Evolutionary conservation across 768 basidiomycete species (phyloP), one percentile per base, ranked within the genome.

Genomic region (Suillus weaverae): DNA sequence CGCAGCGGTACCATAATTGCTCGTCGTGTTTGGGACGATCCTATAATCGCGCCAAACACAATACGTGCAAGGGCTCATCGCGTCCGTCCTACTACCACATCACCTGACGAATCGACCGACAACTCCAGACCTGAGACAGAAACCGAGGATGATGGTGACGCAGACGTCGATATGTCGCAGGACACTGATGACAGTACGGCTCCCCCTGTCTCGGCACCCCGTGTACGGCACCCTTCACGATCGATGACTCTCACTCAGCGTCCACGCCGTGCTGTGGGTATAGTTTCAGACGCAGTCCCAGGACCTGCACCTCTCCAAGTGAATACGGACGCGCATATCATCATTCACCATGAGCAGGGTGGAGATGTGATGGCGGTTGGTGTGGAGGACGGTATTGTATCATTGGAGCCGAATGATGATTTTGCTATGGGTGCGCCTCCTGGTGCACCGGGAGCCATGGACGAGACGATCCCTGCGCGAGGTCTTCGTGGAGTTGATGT

Each of bases 401-500:
- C 85, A 4, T 76, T 93, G 48, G 90, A 92, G 46, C 83, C 86
- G n/a, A 93, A 93, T 66, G 93, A 95, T 69, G 91, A 92, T 74
- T 91, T 94, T 68, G 91, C 89, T 6, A 92, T 94, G 89, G 93
- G 93, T 55, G 93, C 93, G 0, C 93, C 93, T 2, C 94, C 94
- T 10, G 92, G 92, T 44, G 92, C 94, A n/a, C 93, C 93, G 0
- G 93, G 93, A 59, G 93, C 92, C 0, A 86, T 91, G 72, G 73
- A 78, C n/a, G 73, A 73, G 43, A 72, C 71, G 2, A 60, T 56
- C 1, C 73, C 70, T 5, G 60, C 43, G 13, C 68, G 75, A 67
- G 71, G 73, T 60, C 43, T 77, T 57, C 72, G 71, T 35, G 76
- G 70, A 33, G 61, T 70, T 70, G 66, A 71, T 50, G 62, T 68